Conservation (phyloP, 371 early-diverging fungal genomes). For the Synchytrium microbalum region DNA sequence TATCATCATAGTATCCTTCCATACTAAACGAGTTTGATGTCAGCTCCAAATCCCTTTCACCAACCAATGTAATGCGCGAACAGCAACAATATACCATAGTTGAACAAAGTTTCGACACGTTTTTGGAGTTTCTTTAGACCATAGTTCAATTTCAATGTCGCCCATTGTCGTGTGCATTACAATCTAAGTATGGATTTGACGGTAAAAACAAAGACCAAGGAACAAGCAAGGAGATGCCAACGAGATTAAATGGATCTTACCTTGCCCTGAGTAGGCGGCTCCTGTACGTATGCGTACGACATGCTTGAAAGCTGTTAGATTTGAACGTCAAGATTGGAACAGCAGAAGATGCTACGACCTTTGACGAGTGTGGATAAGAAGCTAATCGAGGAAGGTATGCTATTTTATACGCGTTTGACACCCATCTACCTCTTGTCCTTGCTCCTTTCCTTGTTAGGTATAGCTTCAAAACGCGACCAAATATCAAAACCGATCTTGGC, state of each 20-base stretch:
- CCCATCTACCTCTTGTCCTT: too few relatives aligned
- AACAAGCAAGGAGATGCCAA: too few relatives aligned
- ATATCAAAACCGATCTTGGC: too few relatives aligned
- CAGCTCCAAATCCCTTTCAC: background rate
- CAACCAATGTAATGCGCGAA: constrained; percentile 52
- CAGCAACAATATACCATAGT: constrained; percentile 38
- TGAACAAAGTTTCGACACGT: constrained; percentile 90
- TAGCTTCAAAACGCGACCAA: too few relatives aligned
- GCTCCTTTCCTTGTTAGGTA: too few relatives aligned
- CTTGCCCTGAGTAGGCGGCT: constrained; percentile 64
- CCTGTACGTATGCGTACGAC: constrained; percentile 36
- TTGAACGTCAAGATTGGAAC: too few relatives aligned
- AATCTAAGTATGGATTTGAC: constrained; percentile 19
- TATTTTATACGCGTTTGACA: too few relatives aligned
- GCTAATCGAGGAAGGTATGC: too few relatives aligned
- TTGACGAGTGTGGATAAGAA: too few relatives aligned
- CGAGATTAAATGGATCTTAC: constrained; percentile 7
- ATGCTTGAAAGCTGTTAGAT: too few relatives aligned
- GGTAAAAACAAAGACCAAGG: background rate
- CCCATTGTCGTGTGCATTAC: constrained; percentile 80
- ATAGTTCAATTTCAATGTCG: constrained; percentile 75
- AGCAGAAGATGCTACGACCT: too few relatives aligned
- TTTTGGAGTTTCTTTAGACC: constrained; percentile 79
- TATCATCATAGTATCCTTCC: constrained; percentile 53
- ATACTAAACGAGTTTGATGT: constrained; percentile 32